A percentile compares a stretch with the other conserved stretches of the same genome.
phyloP scores from a whole-genome alignment of 2,329 filamentous ascomycete species.

The Sordariomycetes sp. region DNA sequence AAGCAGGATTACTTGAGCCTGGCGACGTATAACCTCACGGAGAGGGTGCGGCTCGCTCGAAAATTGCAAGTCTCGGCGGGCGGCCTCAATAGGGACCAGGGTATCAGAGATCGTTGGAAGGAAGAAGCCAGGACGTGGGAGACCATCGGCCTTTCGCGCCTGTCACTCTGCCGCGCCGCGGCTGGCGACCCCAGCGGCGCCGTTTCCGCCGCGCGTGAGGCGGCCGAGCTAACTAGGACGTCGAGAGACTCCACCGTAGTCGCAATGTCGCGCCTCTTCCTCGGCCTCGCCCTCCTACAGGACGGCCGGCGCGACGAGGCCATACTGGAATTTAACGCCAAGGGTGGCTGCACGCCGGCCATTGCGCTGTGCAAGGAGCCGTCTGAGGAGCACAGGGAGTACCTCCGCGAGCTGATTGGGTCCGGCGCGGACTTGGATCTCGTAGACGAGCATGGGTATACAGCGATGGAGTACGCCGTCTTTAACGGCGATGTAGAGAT shows the following conservation, averaged over 20 bases:
- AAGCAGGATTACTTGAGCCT: slow-evolving; percentile 11
- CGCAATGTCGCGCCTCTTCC: slow-evolving; percentile 17
- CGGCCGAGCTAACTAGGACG: slow-evolving; percentile 6
- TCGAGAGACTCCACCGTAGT: slow-evolving; percentile 13
- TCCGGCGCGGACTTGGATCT: slow-evolving; percentile 17
- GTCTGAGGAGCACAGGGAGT: slow-evolving; percentile 18
- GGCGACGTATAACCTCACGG: slow-evolving; percentile 14
- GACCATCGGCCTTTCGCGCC: slow-evolving; percentile 15
- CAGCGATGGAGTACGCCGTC: slow-evolving; percentile 21
- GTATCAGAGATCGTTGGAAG: background rate
- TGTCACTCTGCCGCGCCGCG: slow-evolving; percentile 18
- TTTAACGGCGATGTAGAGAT: slow-evolving; percentile 15
- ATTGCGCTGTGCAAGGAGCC: slow-evolving; percentile 23
- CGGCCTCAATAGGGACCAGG: background rate
- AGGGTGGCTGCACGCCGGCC: slow-evolving; percentile 15
- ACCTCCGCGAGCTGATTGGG: slow-evolving; percentile 17
- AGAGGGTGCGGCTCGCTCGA: slow-evolving; percentile 11
- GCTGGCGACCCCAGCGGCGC: slow-evolving; percentile 11
- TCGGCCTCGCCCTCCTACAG: slow-evolving; percentile 14
- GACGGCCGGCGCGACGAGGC: slow-evolving; percentile 13
- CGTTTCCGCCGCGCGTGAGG: slow-evolving; percentile 8
- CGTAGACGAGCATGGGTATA: slow-evolving; percentile 19
- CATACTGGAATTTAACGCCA: slow-evolving; percentile 14
- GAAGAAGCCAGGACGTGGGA: slow-evolving; percentile 10
- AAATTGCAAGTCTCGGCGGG: background rate